Percentiles rank a stretch among this genome's conserved stretches.
phyloP scores from a whole-genome alignment of 768 basidiomycete genomes.

The Rhodotorula kratochvilovae region DNA sequence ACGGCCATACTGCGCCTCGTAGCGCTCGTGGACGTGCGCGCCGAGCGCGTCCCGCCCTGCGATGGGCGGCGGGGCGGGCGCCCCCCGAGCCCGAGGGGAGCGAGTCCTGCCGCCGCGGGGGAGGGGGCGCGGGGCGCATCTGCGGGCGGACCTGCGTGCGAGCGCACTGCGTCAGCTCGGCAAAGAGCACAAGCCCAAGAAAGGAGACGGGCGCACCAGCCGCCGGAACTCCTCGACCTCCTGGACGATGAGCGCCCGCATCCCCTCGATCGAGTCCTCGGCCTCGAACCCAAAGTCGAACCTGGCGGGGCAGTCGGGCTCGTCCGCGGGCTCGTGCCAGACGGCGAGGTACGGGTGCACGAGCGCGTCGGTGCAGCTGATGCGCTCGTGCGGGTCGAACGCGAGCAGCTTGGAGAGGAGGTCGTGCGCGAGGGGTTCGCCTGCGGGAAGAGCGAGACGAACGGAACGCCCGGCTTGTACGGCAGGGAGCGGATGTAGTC shows the following conservation, averaged over 20 bases:
- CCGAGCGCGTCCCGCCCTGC: constrained; percentile 78
- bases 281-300: constrained; percentile 97
- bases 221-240: constrained; percentile 86
- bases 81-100: not conserved
- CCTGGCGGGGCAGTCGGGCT: constrained; percentile 50
- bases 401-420: constrained; percentile 83
- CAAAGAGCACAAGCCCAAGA: not conserved
- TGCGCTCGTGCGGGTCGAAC: constrained; percentile 94
- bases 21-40: constrained; percentile 70
- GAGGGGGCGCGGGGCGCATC: not conserved
- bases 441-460: constrained; percentile 83
- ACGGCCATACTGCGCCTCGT: constrained; percentile 41
- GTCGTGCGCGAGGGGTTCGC: constrained; percentile 94
- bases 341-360: constrained; percentile 84
- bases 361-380: constrained; percentile 91
- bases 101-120: not conserved
- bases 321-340: constrained; percentile 78
- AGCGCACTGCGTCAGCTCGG: constrained; percentile 2
- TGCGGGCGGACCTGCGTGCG: constrained; percentile 12
- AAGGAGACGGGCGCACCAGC: constrained; percentile 62
- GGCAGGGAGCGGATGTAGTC: constrained; percentile 97
- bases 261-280: constrained; percentile 93
- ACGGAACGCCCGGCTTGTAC: constrained; percentile 90
- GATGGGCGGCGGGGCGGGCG: no score
- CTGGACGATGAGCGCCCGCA: constrained; percentile 90